phyloP scores from a whole-genome alignment of 257 asterid genomes.

The Rhazya stricta region DNA sequence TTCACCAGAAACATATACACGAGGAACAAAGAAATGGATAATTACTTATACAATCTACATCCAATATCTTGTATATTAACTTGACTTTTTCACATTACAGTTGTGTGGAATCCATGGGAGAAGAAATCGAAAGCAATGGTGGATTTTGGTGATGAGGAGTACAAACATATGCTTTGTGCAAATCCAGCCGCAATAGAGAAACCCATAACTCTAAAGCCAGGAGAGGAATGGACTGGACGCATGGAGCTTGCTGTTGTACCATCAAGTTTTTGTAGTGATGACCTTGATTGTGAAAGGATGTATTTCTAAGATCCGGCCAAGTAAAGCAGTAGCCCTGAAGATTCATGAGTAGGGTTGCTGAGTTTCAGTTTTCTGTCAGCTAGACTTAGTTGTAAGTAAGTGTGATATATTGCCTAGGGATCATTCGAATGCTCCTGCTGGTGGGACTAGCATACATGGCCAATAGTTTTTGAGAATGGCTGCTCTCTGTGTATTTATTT shows the following conservation, averaged over 20 bases:
- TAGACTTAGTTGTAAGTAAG: conserved; percentile 2
- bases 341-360: background rate
- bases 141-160: conserved; percentile 85
- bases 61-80: background rate
- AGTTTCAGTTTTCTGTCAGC: background rate
- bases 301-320: conserved; percentile 7
- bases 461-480: conserved; percentile 15
- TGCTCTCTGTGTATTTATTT: background rate
- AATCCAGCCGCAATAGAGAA: conserved; percentile 77
- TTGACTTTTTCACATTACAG: conserved; percentile 22
- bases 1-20: too few species aligned
- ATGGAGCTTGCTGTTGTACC: conserved; percentile 69
- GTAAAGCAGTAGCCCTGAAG: background rate
- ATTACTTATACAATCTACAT: too few species aligned
- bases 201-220: conserved; percentile 63
- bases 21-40: background rate
- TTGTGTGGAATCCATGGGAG: conserved; percentile 98
- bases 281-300: conserved; percentile 34
- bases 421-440: conserved; percentile 3
- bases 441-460: conserved; percentile 10
- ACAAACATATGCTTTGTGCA: conserved; percentile 79
- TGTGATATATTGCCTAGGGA: conserved; percentile 13
- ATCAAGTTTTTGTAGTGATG: conserved; percentile 69
- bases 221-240: conserved; percentile 86
- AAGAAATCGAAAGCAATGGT: conserved; percentile 78